Percentiles rank a stretch among this genome's conserved stretches.
phyloP scores from a whole-genome alignment of 2,329 filamentous ascomycete species.

The Leptographium flavum region DNA sequence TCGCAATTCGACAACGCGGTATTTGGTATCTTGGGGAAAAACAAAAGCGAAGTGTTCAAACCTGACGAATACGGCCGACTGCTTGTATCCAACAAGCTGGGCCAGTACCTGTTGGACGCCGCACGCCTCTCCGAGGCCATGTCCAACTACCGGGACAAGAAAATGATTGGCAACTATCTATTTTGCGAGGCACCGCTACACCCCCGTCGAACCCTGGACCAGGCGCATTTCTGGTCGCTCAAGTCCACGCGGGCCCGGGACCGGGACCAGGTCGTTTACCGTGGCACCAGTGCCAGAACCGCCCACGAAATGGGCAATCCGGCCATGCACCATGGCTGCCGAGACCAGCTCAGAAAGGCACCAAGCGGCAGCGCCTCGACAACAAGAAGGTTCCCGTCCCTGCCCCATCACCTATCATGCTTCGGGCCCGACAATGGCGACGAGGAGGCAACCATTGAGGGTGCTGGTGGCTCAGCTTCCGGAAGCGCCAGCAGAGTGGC shows the following conservation, averaged over 20 bases:
- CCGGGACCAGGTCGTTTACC: conserved; percentile 27
- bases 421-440: too few species aligned
- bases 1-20: neutral
- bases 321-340: too few species aligned
- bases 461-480: neutral
- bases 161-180: conserved; percentile 20
- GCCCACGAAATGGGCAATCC: neutral
- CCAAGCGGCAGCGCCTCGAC: neutral
- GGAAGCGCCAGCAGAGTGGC: neutral
- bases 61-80: neutral
- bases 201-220: conserved; percentile 29
- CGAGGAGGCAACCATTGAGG: too few species aligned
- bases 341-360: too few species aligned
- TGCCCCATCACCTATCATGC: too few species aligned
- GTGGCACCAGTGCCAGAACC: conserved; percentile 16
- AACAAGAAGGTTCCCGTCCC: neutral
- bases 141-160: conserved; percentile 19
- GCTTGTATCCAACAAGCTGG: neutral
- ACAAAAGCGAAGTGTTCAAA: neutral
- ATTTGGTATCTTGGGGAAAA: neutral
- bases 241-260: conserved; percentile 25
- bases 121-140: conserved; percentile 23
- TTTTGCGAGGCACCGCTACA: conserved; percentile 22
- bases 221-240: conserved; percentile 27
- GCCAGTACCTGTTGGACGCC: conserved; percentile 18